Evolutionary conservation across 345 rosid genomes (phyloP).

Genomic region (Dovyalis caffra): DNA sequence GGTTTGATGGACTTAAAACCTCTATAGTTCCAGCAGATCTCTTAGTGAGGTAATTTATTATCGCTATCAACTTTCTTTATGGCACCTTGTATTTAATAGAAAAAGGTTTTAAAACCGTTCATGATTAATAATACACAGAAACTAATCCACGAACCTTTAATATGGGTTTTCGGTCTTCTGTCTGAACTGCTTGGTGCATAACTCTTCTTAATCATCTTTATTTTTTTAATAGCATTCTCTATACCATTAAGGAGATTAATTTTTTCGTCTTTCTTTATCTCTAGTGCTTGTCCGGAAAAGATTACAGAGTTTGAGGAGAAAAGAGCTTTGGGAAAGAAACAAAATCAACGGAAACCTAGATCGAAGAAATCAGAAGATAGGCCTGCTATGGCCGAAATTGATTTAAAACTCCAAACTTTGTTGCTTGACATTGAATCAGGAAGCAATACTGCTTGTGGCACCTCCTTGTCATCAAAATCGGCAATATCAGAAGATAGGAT

Average conservation of each 20-base stretch:
- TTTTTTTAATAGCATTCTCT: too few species aligned
- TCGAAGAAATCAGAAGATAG: slow-evolving; percentile 37
- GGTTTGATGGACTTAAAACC: slow-evolving; percentile 53
- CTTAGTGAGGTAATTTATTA: slow-evolving; percentile 55
- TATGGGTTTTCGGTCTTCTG: background rate
- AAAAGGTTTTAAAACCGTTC: too few species aligned
- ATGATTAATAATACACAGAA: too few species aligned
- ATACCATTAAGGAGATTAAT: background rate
- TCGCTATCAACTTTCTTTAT: background rate
- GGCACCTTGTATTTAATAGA: background rate
- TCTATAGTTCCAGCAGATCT: slow-evolving; percentile 80
- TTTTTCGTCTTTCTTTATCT: slow-evolving; percentile 5
- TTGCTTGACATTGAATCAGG: slow-evolving; percentile 51
- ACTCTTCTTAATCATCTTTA: background rate
- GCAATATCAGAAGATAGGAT: slow-evolving; percentile 24
- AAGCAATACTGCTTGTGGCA: slow-evolving; percentile 11
- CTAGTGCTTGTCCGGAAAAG: slow-evolving; percentile 89
- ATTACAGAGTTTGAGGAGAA: slow-evolving; percentile 63
- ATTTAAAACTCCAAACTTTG: slow-evolving; percentile 53
- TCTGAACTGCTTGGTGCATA: background rate
- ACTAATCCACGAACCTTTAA: background rate
- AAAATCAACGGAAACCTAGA: slow-evolving; percentile 35
- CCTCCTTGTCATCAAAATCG: slow-evolving; percentile 20
- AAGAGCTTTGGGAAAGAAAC: slow-evolving; percentile 50
- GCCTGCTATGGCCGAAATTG: slow-evolving; percentile 42